A percentile compares a stretch with the other conserved stretches of the same genome.
Conservation (phyloP, 2,329 filamentous ascomycete species). For the Harringtonia aguacate region DNA sequence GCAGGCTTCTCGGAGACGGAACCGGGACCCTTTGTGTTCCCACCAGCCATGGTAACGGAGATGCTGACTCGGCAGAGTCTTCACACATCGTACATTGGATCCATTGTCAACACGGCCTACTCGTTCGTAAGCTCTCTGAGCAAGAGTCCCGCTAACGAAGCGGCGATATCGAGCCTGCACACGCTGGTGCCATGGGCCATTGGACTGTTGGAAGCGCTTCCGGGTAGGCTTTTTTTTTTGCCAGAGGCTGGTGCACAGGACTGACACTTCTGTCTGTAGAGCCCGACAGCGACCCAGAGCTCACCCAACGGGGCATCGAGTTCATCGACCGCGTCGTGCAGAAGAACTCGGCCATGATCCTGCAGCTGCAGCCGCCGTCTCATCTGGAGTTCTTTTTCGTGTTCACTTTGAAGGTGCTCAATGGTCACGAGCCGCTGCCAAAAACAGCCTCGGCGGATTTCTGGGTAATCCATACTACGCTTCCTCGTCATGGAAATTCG, state of each 20-base stretch:
- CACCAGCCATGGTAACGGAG: constrained; percentile 51
- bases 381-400: constrained; percentile 57
- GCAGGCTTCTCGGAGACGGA: constrained; percentile 66
- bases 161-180: constrained; percentile 33
- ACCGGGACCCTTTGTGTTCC: constrained; percentile 68
- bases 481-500: neutral
- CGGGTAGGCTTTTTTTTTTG: constrained; percentile 28
- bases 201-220: constrained; percentile 49
- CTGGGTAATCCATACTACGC: constrained; percentile 51
- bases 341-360: constrained; percentile 49
- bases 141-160: constrained; percentile 29
- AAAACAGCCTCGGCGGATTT: constrained; percentile 66
- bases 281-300: constrained; percentile 56
- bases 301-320: constrained; percentile 64
- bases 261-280: constrained; percentile 23
- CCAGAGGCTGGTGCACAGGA: neutral
- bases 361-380: constrained; percentile 43
- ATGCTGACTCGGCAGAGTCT: constrained; percentile 51
- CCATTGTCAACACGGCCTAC: constrained; percentile 60
- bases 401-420: constrained; percentile 60
- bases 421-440: constrained; percentile 61
- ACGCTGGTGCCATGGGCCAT: constrained; percentile 52
- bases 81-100: constrained; percentile 55
- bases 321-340: constrained; percentile 55
- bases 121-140: constrained; percentile 55